A percentile compares a stretch with the other conserved stretches of the same genome.
These are phyloP conservation scores for Rhodotorula sp. DNA, from an alignment of 1,284 basidiomycete genomes.

Conservation along the genomic window DNA sequence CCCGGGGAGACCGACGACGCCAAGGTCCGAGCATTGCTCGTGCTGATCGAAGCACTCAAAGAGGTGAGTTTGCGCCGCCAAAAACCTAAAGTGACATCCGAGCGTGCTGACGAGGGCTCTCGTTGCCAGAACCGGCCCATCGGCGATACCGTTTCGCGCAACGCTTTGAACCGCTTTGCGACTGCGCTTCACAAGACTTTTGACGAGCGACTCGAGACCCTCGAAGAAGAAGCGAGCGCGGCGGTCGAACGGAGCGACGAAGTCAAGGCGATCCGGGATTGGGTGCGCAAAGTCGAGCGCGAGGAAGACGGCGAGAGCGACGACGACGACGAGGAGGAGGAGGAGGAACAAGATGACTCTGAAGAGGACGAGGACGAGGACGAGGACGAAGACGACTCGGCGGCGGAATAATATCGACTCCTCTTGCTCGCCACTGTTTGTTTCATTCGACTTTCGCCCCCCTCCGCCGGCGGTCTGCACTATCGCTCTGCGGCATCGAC, in stretches of 20 bases:
- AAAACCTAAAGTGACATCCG: too few relatives aligned
- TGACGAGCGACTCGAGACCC: conserved; percentile 16
- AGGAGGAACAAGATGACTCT: conserved; percentile 62
- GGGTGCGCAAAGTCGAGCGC: conserved; percentile 21
- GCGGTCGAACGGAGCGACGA: conserved; percentile 11
- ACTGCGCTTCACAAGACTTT: conserved; percentile 30
- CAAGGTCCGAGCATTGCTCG: conserved; percentile 33
- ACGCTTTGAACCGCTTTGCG: conserved; percentile 57
- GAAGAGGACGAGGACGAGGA: conserved; percentile 87
- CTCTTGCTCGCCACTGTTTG: too few relatives aligned
- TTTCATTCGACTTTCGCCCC: too few relatives aligned
- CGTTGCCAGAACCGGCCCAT: conserved; percentile 65
- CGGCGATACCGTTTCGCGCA: conserved; percentile 66
- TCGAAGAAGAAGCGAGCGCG: conserved; percentile 26
- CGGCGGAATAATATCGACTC: not conserved
- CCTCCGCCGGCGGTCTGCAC: too few relatives aligned
- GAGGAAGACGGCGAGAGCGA: conserved; percentile 5
- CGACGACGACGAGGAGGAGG: conserved; percentile 7
- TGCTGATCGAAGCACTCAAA: conserved; percentile 36
- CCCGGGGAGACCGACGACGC: conserved; percentile 62
- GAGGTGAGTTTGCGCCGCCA: conserved; percentile 24
- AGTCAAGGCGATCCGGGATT: conserved; percentile 12
- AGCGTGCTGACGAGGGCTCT: too few relatives aligned
- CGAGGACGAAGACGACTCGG: conserved; percentile 73
- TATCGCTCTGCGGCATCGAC: too few relatives aligned